A percentile compares a stretch with the other conserved stretches of the same genome.
Evolutionary conservation across 2,329 filamentous ascomycete species (phyloP).

Genomic region (Meredithiella fracta): DNA sequence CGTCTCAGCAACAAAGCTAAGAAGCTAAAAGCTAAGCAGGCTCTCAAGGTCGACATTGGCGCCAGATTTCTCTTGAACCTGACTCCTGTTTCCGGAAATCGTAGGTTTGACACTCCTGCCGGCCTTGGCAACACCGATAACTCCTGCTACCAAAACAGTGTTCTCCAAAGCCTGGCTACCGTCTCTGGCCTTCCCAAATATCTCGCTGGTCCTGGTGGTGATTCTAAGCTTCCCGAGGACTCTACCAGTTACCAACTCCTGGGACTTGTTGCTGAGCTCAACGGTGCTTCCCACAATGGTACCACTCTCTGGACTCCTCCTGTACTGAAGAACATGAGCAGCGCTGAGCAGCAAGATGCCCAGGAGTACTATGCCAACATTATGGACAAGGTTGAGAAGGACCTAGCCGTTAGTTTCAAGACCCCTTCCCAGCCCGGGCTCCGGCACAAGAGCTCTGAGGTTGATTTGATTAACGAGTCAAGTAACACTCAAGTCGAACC

Average conservation of each 20-base stretch:
- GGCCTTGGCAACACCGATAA: constrained; percentile 88
- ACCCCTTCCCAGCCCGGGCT: constrained; percentile 20
- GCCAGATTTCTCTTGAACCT: constrained; percentile 10
- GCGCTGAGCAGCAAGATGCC: constrained; percentile 90
- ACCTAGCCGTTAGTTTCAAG: constrained; percentile 38
- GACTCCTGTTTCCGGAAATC: constrained; percentile 5
- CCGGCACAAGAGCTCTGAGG: constrained; percentile 17
- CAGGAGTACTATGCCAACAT: constrained; percentile 94
- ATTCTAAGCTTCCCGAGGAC: constrained; percentile 15
- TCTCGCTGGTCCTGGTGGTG: constrained; percentile 30
- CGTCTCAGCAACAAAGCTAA: too few relatives aligned
- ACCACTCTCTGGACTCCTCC: constrained; percentile 66
- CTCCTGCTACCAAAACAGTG: constrained; percentile 94
- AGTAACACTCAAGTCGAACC: constrained; percentile 24
- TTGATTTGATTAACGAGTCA: constrained; percentile 24
- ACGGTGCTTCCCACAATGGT: constrained; percentile 53
- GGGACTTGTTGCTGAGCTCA: constrained; percentile 52
- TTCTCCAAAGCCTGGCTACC: constrained; percentile 70
- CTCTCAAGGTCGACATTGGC: constrained; percentile 6
- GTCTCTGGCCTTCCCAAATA: constrained; percentile 54
- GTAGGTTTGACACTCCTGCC: constrained; percentile 25
- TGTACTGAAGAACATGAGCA: constrained; percentile 79
- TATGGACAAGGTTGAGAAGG: constrained; percentile 68
- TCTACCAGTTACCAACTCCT: constrained; percentile 33
- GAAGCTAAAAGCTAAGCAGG: background rate